A percentile compares a stretch with the other conserved stretches of the same genome.
Conservation (phyloP, 164 flowering plant species). For the Annona cherimola region DNA sequence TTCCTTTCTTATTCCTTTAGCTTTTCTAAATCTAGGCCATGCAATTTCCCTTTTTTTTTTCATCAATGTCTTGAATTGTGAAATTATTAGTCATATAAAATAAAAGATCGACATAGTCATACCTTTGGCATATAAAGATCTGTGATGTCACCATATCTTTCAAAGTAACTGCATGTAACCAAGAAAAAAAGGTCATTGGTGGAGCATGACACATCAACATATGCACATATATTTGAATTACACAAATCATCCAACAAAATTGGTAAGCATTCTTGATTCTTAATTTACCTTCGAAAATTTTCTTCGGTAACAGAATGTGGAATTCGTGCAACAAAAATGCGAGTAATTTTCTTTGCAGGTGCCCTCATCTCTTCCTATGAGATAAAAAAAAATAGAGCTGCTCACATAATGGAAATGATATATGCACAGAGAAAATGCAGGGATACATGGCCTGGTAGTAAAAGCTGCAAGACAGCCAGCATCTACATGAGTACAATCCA, state of each 20-base stretch:
- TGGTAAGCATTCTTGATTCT: background rate
- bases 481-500: too few species aligned
- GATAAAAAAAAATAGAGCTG: slow-evolving; percentile 1
- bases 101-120: slow-evolving; percentile 1
- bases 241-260: background rate
- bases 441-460: too few species aligned
- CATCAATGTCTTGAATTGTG: background rate
- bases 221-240: too few species aligned
- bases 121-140: slow-evolving; percentile 99
- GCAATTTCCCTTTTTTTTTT: background rate
- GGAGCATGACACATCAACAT: background rate
- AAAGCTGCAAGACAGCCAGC: too few species aligned
- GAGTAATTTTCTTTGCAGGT: slow-evolving; percentile 59
- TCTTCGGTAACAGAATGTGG: slow-evolving; percentile 63
- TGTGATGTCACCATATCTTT: slow-evolving; percentile 87
- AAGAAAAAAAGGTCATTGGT: background rate
- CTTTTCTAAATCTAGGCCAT: background rate
- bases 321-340: slow-evolving; percentile 89
- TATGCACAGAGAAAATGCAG: too few species aligned
- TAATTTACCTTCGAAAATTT: slow-evolving; percentile 50
- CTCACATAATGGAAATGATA: background rate
- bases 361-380: slow-evolving; percentile 80
- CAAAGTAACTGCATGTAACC: slow-evolving; percentile 69
- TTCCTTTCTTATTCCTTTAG: background rate
- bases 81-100: background rate